phyloP scores from a whole-genome alignment of 177 flowering plant genomes.

The Vitis hybrid region DNA sequence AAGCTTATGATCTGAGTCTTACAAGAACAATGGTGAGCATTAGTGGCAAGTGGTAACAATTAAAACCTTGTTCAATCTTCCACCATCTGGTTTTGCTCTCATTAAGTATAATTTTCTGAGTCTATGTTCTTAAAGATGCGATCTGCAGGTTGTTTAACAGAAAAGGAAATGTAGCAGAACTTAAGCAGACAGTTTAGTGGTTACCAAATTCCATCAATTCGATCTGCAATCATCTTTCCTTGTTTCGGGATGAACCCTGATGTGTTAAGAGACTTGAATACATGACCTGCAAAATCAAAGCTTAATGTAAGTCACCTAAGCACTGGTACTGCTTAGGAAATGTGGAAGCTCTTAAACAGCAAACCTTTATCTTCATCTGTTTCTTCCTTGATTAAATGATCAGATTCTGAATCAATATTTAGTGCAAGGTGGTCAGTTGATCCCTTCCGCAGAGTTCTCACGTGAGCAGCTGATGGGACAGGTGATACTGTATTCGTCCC shows the following conservation, averaged over 20 bases:
- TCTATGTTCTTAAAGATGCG: no score
- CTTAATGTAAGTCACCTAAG: background rate
- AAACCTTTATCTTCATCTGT: conserved; percentile 88
- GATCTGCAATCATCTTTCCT: conserved; percentile 83
- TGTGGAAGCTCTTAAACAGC: background rate
- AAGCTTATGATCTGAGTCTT: background rate
- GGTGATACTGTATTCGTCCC: conserved; percentile 52
- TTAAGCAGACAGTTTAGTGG: background rate
- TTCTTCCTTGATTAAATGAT: conserved; percentile 54
- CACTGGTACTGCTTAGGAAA: background rate
- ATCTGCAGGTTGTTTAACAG: no score
- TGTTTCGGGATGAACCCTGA: conserved; percentile 86
- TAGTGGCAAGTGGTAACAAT: no score
- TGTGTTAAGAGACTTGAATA: conserved; percentile 83
- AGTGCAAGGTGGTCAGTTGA: conserved; percentile 87
- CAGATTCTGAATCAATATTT: conserved; percentile 67
- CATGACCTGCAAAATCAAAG: conserved; percentile 69
- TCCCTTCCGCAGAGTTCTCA: conserved; percentile 76
- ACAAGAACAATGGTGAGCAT: no score
- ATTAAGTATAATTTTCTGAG: no score
- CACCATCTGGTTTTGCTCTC: no score
- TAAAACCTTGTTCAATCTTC: no score
- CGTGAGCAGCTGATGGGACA: conserved; percentile 68
- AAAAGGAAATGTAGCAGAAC: no score
- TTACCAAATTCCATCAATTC: conserved; percentile 94